Conservation (phyloP, 2,329 filamentous ascomycete species). For the Orbilia brochopaga region DNA sequence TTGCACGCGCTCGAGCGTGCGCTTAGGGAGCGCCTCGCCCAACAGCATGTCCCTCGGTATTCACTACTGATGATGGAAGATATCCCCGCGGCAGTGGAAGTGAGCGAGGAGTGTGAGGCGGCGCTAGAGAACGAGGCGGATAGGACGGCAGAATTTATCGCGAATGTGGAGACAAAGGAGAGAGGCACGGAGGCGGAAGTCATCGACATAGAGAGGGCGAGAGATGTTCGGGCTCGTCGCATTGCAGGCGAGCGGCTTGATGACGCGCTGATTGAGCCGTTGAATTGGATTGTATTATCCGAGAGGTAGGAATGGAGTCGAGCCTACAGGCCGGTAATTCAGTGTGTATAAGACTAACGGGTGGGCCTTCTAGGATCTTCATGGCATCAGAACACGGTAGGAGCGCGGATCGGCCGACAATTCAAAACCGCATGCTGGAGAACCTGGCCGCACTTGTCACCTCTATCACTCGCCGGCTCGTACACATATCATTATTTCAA, state of each 20-base stretch:
- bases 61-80: constrained; percentile 39
- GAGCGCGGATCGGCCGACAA: constrained; percentile 16
- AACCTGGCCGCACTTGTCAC: constrained; percentile 20
- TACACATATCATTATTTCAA: constrained; percentile 35
- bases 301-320: constrained; percentile 27
- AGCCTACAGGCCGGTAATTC: not conserved
- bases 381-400: constrained; percentile 33
- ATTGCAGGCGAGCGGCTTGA: constrained; percentile 1
- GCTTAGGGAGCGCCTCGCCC: constrained; percentile 12
- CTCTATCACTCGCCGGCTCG: constrained; percentile 35
- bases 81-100: constrained; percentile 47
- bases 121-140: constrained; percentile 41
- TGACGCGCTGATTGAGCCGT: constrained; percentile 16
- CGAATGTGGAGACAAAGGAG: constrained; percentile 24
- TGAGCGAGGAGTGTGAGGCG: constrained; percentile 38
- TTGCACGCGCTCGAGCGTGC: constrained; percentile 23
- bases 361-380: constrained; percentile 20
- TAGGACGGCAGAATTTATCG: constrained; percentile 19
- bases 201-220: constrained; percentile 22
- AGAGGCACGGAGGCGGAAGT: constrained; percentile 7
- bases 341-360: constrained; percentile 8
- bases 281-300: constrained; percentile 23
- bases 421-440: constrained; percentile 34
- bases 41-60: constrained; percentile 6
- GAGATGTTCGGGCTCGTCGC: not conserved